A percentile compares a stretch with the other conserved stretches of the same genome.
Conservation (phyloP, 306 rosid genomes). For the Cercis canadensis region DNA sequence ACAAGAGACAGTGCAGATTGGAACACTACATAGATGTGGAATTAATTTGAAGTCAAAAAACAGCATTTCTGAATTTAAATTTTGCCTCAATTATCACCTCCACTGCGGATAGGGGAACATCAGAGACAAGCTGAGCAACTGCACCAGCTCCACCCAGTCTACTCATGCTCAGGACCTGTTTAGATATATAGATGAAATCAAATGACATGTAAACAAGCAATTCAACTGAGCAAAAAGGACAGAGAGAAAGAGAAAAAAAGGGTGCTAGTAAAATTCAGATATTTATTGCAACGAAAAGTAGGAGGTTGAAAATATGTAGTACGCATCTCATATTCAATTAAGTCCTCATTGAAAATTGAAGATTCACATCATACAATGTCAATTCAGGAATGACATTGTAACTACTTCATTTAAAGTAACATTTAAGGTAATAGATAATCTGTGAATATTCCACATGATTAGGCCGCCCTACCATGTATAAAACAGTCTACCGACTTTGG, state of each 20-base stretch:
- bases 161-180: constrained; percentile 96
- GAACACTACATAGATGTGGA: too few species aligned
- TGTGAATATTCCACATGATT: constrained; percentile 29
- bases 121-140: constrained; percentile 98
- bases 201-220: neutral
- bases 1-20: too few species aligned
- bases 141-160: constrained; percentile 97
- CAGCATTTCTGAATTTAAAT: neutral
- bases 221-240: neutral
- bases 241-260: neutral
- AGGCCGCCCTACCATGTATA: constrained; percentile 42
- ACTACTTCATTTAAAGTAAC: too few species aligned
- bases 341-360: too few species aligned
- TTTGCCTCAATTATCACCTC: constrained; percentile 31
- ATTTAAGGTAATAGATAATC: too few species aligned
- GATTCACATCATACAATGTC: too few species aligned
- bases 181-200: constrained; percentile 20
- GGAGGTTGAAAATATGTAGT: too few species aligned
- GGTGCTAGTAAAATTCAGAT: constrained; percentile 3
- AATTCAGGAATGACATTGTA: too few species aligned
- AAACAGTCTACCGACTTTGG: constrained; percentile 9
- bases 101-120: constrained; percentile 75
- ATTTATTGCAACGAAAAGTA: neutral
- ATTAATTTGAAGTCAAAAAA: too few species aligned
- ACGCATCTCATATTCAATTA: too few species aligned